Evolutionary conservation across 257 asterid genomes (phyloP).

Genomic region (Forsythia suspensa): DNA sequence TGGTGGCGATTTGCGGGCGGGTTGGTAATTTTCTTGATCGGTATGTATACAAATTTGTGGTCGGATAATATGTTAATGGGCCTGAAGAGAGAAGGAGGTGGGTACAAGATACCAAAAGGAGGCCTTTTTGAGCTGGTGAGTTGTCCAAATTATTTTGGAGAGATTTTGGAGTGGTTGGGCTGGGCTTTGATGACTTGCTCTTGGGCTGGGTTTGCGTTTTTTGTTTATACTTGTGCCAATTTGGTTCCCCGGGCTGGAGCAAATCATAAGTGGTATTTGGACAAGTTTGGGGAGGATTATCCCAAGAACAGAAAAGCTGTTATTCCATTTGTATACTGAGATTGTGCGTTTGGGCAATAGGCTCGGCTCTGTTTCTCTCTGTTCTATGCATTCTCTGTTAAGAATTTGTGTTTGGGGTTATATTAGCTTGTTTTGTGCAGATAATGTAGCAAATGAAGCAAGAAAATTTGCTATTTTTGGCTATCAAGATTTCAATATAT

Average conservation of each 20-base stretch:
- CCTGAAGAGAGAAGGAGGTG: slow-evolving; percentile 51
- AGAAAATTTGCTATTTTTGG: too few relatives aligned
- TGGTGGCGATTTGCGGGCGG: slow-evolving; percentile 53
- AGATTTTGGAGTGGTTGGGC: slow-evolving; percentile 80
- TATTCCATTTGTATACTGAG: slow-evolving; percentile 55
- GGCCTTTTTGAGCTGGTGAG: slow-evolving; percentile 70
- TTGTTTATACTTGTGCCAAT: slow-evolving; percentile 60
- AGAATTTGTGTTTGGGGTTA: background rate
- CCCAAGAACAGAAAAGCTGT: slow-evolving; percentile 67
- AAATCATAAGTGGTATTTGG: slow-evolving; percentile 63
- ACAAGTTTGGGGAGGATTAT: slow-evolving; percentile 78
- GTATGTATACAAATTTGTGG: slow-evolving; percentile 56
- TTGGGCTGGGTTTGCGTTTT: slow-evolving; percentile 73
- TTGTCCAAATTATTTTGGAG: slow-evolving; percentile 81
- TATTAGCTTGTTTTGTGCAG: too few relatives aligned
- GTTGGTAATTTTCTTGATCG: slow-evolving; percentile 33
- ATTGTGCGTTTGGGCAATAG: background rate
- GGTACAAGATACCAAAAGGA: slow-evolving; percentile 63
- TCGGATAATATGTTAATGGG: slow-evolving; percentile 57
- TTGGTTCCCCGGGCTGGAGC: slow-evolving; percentile 64
- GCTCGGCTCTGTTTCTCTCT: too few relatives aligned
- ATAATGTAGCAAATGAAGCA: too few relatives aligned
- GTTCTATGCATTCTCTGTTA: background rate
- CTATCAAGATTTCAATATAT: too few relatives aligned
- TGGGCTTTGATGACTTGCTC: slow-evolving; percentile 77